A percentile compares a stretch with the other conserved stretches of the same genome.
Conservation (phyloP, 164 flowering plant species). For the Magnolia sinica region DNA sequence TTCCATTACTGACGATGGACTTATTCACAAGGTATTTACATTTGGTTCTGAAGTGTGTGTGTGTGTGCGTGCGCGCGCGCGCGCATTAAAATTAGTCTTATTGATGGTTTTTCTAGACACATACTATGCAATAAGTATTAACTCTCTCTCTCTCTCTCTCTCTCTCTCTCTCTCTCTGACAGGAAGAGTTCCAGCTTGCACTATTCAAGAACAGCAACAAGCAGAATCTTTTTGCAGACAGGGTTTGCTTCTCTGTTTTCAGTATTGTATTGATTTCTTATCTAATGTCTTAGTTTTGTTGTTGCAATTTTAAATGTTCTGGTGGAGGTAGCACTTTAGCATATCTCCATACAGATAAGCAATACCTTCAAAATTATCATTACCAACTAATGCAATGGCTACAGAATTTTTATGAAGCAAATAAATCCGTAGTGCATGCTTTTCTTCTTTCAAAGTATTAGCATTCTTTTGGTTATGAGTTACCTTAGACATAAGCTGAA, state of each 20-base stretch:
- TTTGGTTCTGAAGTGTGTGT: neutral
- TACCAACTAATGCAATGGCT: neutral
- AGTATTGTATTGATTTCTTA: neutral
- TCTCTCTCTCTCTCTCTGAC: slow-evolving; percentile 7
- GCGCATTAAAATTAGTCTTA: too few relatives aligned
- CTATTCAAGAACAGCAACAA: slow-evolving; percentile 52
- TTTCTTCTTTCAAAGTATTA: too few relatives aligned
- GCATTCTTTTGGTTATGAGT: too few relatives aligned
- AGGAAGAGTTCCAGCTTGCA: slow-evolving; percentile 85
- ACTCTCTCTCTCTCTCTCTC: neutral
- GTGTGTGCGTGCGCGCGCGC: too few relatives aligned
- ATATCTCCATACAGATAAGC: neutral
- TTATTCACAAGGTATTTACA: slow-evolving; percentile 62
- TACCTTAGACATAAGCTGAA: too few relatives aligned
- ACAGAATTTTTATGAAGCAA: neutral
- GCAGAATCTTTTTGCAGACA: slow-evolving; percentile 67
- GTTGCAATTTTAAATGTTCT: neutral
- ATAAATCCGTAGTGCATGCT: neutral
- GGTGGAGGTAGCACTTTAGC: neutral
- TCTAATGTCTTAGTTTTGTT: neutral
- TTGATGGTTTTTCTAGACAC: too few relatives aligned
- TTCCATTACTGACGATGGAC: slow-evolving; percentile 66
- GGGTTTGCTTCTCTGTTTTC: slow-evolving; percentile 21
- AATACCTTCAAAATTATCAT: neutral
- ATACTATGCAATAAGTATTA: neutral